Evolutionary conservation across 2,329 filamentous ascomycete genomes (phyloP).

Genomic region (Cladophialophora exuberans): DNA sequence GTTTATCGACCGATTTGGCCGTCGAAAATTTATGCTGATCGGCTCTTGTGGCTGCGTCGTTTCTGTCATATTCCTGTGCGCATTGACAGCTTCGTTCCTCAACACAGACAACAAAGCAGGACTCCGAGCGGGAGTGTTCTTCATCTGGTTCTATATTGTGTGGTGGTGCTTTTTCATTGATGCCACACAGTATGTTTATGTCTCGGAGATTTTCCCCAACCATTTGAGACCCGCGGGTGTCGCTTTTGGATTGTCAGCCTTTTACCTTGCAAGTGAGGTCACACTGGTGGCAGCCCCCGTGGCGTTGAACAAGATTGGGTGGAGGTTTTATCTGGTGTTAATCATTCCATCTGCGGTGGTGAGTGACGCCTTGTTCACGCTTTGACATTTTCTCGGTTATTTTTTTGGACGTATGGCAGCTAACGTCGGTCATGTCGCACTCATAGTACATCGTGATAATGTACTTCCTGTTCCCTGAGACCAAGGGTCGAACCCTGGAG

Average conservation of each 20-base stretch:
- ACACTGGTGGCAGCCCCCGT: slow-evolving; percentile 34
- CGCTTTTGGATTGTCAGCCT: slow-evolving; percentile 26
- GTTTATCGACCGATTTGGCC: slow-evolving; percentile 45
- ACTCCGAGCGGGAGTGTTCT: slow-evolving; percentile 44
- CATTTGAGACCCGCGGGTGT: slow-evolving; percentile 28
- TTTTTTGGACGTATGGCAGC: slow-evolving; percentile 57
- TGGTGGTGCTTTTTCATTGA: slow-evolving; percentile 49
- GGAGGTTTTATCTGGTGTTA: slow-evolving; percentile 40
- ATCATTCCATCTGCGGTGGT: slow-evolving; percentile 28
- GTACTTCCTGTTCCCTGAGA: slow-evolving; percentile 39
- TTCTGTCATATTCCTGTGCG: slow-evolving; percentile 44
- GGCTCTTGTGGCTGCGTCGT: slow-evolving; percentile 45
- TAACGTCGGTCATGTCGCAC: slow-evolving; percentile 76
- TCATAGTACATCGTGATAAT: slow-evolving; percentile 45
- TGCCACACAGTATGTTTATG: slow-evolving; percentile 28
- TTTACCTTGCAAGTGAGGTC: slow-evolving; percentile 27
- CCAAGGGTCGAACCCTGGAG: slow-evolving; percentile 39
- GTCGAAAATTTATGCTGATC: slow-evolving; percentile 40
- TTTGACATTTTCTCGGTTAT: background rate
- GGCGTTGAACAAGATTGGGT: slow-evolving; percentile 40
- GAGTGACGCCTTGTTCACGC: background rate
- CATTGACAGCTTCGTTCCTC: slow-evolving; percentile 41
- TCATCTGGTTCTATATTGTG: slow-evolving; percentile 46
- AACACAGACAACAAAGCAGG: slow-evolving; percentile 41
- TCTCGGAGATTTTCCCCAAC: slow-evolving; percentile 30